Percentiles rank a stretch among this genome's conserved stretches.
Conservation (phyloP, 345 rosid genomes). For the Salix brachista region DNA sequence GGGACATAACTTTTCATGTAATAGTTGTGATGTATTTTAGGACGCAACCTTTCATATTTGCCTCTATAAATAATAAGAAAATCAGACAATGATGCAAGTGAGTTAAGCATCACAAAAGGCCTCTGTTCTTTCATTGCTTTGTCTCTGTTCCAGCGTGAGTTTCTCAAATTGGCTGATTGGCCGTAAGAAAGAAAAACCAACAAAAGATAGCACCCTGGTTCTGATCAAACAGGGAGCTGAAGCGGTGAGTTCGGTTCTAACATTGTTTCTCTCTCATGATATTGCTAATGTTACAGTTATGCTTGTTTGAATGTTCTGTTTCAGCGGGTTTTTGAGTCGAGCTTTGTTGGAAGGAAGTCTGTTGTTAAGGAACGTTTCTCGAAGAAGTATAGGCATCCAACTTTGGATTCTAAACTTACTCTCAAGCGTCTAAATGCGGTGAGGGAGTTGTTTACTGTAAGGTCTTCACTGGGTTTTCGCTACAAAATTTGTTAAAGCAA, state of each 20-base stretch:
- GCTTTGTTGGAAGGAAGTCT: conserved; percentile 68
- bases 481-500: not conserved
- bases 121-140: too few species aligned
- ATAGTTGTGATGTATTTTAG: too few species aligned
- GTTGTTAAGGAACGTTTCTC: conserved; percentile 87
- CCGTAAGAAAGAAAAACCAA: too few species aligned
- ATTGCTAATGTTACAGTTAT: not conserved
- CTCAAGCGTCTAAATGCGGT: conserved; percentile 86
- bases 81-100: too few species aligned
- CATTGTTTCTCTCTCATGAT: too few species aligned
- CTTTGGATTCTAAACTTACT: conserved; percentile 79
- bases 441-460: conserved; percentile 26
- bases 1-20: too few species aligned
- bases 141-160: too few species aligned
- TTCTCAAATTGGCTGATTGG: too few species aligned
- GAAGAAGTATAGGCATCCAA: conserved; percentile 91
- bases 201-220: conserved; percentile 19
- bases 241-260: conserved; percentile 17
- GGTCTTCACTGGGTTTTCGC: not conserved
- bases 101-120: too few species aligned
- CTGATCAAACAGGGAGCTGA: conserved; percentile 36
- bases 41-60: too few species aligned
- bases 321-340: conserved; percentile 80
- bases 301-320: conserved; percentile 2
- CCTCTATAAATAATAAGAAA: too few species aligned